These are phyloP conservation scores for Schwanniomyces sp. DNA, from an alignment of 805 yeast species.

Conservation along the genomic window DNA sequence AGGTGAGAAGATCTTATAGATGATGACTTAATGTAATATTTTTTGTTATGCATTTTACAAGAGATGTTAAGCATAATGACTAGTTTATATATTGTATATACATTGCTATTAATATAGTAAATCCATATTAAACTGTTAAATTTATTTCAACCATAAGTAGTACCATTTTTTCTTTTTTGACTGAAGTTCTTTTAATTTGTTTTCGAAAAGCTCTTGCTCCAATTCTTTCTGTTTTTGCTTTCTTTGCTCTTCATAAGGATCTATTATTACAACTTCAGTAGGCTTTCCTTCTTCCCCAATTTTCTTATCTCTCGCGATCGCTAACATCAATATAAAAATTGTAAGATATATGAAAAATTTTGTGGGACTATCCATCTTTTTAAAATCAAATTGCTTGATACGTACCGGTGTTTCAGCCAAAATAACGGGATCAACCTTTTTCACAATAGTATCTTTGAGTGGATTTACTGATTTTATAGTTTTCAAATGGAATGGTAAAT, in stretches of 20 bases:
- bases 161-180: slow-evolving; percentile 42
- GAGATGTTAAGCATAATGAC: not conserved
- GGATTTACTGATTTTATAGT: slow-evolving; percentile 26
- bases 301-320: slow-evolving; percentile 55
- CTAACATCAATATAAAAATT: slow-evolving; percentile 47
- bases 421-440: slow-evolving; percentile 38
- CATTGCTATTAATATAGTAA: not conserved
- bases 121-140: not conserved
- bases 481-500: slow-evolving; percentile 56
- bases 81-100: not conserved
- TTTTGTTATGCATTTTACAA: not conserved
- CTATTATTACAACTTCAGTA: slow-evolving; percentile 34
- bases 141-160: slow-evolving; percentile 45
- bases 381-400: slow-evolving; percentile 45
- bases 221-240: slow-evolving; percentile 16
- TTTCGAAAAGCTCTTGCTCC: slow-evolving; percentile 12
- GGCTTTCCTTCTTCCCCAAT: slow-evolving; percentile 47
- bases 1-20: not conserved
- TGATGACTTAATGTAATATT: not conserved
- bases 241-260: slow-evolving; percentile 35
- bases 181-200: slow-evolving; percentile 5
- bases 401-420: slow-evolving; percentile 46
- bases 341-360: slow-evolving; percentile 53
- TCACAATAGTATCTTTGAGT: slow-evolving; percentile 18
- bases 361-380: slow-evolving; percentile 56